Base-by-base conservation (phyloP, 306 rosid species). In the Castanospermum australe region DNA sequence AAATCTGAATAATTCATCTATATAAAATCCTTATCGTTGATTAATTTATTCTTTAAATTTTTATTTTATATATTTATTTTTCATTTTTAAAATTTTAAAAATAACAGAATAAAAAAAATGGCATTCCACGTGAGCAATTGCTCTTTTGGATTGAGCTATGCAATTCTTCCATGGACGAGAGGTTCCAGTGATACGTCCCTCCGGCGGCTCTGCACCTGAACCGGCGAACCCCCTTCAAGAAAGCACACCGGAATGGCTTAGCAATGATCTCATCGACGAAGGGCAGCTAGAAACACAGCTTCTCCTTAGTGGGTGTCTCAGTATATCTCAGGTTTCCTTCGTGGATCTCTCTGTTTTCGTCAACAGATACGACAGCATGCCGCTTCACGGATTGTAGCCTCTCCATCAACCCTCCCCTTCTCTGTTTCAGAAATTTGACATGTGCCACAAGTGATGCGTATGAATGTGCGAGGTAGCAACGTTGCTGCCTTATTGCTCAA, bases 111-210 rank as follows among this genome's bases (percentile, higher is more conserved):
- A n/a, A n/a, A n/a, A n/a, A n/a, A n/a, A n/a, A n/a, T n/a, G n/a
- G n/a, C n/a, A n/a, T n/a, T n/a, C n/a, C n/a, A n/a, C n/a, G n/a
- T 92, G 94, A 20, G 94, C 89, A n/a, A 89, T 92, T 22, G 97
- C 97, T 20, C 94, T 90, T n/a, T 85, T 89, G 97, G 59, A 92
- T 89, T 6, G 97, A 94, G 41, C 81, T 89, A 85, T 92, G 94
- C 55, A 92, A 81, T 76, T 92, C 94, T 64, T 90, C 97, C 94
- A 80, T 85, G 0, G 94, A 86, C 14, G 94, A 87, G 41, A 69
- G 44, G 60, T 87, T 87, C 14, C 67, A 60, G 28, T 54, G 22
- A 22, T 33, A 65, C 17, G 50, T 50, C 39, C 71, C 42, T 65
- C 84, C 87, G 20, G 28, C 82, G 0, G 64, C 45, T 21, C 64